Base-by-base conservation (phyloP, 225 moss, liverwort and hornwort species). In the Anthoceros angustus region DNA sequence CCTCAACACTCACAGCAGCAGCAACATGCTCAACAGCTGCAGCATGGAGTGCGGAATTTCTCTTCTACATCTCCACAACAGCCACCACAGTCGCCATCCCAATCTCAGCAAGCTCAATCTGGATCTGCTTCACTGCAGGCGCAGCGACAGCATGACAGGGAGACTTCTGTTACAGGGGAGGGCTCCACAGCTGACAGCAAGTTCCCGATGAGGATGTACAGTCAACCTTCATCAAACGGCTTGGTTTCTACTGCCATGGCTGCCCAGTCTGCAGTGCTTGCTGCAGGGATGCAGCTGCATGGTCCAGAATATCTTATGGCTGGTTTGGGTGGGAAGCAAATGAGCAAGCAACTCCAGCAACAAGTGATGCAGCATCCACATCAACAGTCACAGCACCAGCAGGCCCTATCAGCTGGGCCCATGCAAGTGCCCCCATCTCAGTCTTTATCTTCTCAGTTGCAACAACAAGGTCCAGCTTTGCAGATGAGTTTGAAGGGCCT, bases 161-260 rank as follows among this genome's bases (percentile, higher is more conserved):
- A 94, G 42, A 82, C 66, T 38, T 65, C 63, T 18, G 41, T 21
- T 64, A 45, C 39, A 43, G 84, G 72, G 10, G 93, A 90, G 42
- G 84, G 72, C 0, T 83, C 90, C 49, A 76, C 78, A 24, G 74
- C 71, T 20, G 93, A 89, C 41, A 78, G 81, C 73, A 89, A 89
- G 75, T 77, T 71, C 43, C 23, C 85, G 23, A 49, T 77, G 61
- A 25, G 89, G 11, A 68, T 74, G 23, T 67, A 75, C 61, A 68
- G 65, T 5, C 81, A 77, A 66, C 74, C 66, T 12, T 70, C 61
- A 68, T 21, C 72, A 21, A 67, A 40, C 61, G 39, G 45, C n/a
- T 41, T 71, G 2, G 62, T 64, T 9, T 62, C 78, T 25, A 25
- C 64, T 55, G 77, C 68, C 21, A 80, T 63, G 64, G 43, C 71